Evolutionary conservation across 306 rosid genomes (phyloP), one percentile per base, ranked within the genome.

Genomic region (Castanospermum australe): DNA sequence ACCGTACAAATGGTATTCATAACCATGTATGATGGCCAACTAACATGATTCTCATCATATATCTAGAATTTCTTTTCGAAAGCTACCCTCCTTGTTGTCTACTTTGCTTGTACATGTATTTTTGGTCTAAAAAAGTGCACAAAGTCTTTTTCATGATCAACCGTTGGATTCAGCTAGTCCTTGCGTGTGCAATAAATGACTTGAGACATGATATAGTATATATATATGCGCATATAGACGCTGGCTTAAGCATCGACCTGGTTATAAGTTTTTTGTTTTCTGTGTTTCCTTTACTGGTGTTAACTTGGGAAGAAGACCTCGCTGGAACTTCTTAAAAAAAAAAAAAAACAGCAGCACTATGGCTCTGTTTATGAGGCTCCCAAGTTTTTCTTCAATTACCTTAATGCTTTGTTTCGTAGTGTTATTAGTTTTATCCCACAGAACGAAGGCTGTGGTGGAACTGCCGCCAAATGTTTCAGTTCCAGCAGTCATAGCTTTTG

Each of bases 401-500:
- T 57, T 79, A 6, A 18, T 82, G 71, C 9, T 79, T 13, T 21
- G 69, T 71, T 48, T 90, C 0, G 63, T 84, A 4, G 0, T 80
- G 1, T 38, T 80, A 28, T 68, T 82, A 8, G 75, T 83, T 50
- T 13, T 84, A 52, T 76, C 44, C 8, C 18, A 61, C 30, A 52
- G 32, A 18, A 21, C 86, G 14, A 38, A 41, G 72, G 86, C 60
- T 20, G 1, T 76, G 41, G 6, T 85, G 65, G 65, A 66, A 51
- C 33, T 86, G 8, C 85, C 87, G n/a, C 81, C 85, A 38, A 83
- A 83, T 80, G 48, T 74, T 56, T 14, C 83, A 7, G 5, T 90
- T 52, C 97, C 98, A 0, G 98, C 96, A 0, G 56, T 92, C 4
- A 72, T 92, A 2, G 89, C 69, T 5, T 92, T 92, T 5, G 98